Evolutionary conservation across 2,329 filamentous ascomycete genomes (phyloP).

Genomic region (Colletotrichum aenigma): DNA sequence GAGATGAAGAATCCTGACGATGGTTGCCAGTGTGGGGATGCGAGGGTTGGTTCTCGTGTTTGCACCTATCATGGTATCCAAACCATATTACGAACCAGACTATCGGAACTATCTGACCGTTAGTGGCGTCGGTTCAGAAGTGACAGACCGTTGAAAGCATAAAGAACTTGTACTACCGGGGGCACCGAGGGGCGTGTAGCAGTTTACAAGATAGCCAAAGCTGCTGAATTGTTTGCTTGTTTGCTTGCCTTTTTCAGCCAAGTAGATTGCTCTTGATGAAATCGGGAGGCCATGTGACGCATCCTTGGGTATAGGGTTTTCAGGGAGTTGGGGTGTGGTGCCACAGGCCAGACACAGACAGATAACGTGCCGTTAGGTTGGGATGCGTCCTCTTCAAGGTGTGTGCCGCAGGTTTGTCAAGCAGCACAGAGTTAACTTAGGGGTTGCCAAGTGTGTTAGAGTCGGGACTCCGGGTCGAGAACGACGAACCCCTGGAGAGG

Average conservation of each 20-base stretch:
- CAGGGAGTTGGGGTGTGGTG: background rate
- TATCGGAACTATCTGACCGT: background rate
- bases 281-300: background rate
- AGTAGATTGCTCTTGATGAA: background rate
- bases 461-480: background rate
- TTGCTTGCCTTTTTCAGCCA: background rate
- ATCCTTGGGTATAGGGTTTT: background rate
- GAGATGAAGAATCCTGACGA: constrained; percentile 5
- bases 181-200: background rate
- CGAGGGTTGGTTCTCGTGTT: background rate
- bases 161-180: background rate
- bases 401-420: background rate
- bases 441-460: background rate
- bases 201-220: background rate
- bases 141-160: background rate
- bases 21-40: background rate
- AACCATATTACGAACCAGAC: background rate
- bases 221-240: background rate
- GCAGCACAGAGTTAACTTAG: background rate
- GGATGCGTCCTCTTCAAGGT: background rate
- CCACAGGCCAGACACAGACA: background rate
- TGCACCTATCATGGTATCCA: background rate
- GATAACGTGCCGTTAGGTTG: background rate
- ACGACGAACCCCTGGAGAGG: background rate
- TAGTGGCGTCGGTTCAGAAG: background rate